Evolutionary conservation across 2,329 filamentous ascomycete genomes (phyloP), one percentile per base, ranked within the genome.

Genomic region (Neoascochyta sp.): DNA sequence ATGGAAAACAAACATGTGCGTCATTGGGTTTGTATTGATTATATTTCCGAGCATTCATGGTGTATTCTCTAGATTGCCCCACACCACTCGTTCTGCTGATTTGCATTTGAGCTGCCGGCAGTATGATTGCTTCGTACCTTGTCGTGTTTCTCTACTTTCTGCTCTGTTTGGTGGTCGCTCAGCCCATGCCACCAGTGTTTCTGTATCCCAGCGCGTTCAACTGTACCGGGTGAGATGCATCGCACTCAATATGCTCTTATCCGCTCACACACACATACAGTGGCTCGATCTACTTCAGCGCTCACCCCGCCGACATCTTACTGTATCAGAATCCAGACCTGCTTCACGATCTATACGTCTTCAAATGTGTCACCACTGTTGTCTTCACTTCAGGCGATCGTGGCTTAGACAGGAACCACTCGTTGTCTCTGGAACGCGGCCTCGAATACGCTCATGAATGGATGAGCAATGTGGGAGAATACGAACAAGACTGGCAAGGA

Each of bases 291-390:
- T 56, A 56, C 39, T 53, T 55, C 37, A 39, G 35, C 16, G 54
- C 52, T 1, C 49, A 56, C 17, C 50, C 50, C 11, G 39, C 43
- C 17, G 54, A 57, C 24, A 37, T 32, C 22, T 27, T 56, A 1
- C 43, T 59, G 14, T 59, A 47, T 32, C 50, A 55, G 21, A 54
- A 47, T 15, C 53, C 54, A 3, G 47, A 56, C 16, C 42, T 59
- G 22, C 46, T 42, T 24, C 52, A 52, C 18, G 53, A 57, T 19
- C 30, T 59, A 20, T 42, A 46, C 24, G 46, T 49, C 13, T 50
- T 40, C 39, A 54, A 47, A 29, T 57, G 52, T 22, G 31, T 52
- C 19, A 55, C 47, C 3, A 39, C 43, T 1, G 36, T 59, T 4
- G 29, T 54, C 10, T 45, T 57, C 37, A 53, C 49, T 11, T 37